Percentiles rank a stretch among this genome's conserved stretches.
Evolutionary conservation across 2,329 filamentous ascomycete genomes (phyloP).

Genomic region (Epichloe uncinata): DNA sequence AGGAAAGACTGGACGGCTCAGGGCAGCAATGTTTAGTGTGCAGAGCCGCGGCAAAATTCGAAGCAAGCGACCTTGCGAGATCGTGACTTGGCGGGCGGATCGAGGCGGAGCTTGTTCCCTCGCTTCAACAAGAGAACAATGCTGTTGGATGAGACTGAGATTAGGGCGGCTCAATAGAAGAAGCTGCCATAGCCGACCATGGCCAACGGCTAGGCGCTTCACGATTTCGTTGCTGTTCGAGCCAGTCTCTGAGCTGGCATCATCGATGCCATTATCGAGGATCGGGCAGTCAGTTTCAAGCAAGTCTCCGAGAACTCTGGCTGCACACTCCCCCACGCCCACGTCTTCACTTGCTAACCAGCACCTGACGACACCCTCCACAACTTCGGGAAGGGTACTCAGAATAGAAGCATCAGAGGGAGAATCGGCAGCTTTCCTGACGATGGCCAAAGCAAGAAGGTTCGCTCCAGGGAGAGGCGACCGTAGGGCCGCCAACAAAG

Average conservation of each 20-base stretch:
- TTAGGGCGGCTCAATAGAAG: constrained; percentile 33
- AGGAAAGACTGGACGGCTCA: constrained; percentile 24
- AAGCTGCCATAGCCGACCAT: constrained; percentile 40
- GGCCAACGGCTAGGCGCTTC: constrained; percentile 30
- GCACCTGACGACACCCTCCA: constrained; percentile 33
- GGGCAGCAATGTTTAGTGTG: constrained; percentile 28
- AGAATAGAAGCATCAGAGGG: constrained; percentile 37
- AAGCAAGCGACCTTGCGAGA: constrained; percentile 40
- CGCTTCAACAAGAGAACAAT: constrained; percentile 21
- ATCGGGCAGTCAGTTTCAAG: constrained; percentile 41
- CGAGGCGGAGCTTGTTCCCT: constrained; percentile 11
- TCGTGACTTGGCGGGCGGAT: constrained; percentile 26
- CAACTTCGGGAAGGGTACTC: constrained; percentile 32
- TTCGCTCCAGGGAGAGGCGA: constrained; percentile 43
- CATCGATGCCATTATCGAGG: constrained; percentile 9
- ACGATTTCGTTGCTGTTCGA: constrained; percentile 23
- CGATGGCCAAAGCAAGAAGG: constrained; percentile 40
- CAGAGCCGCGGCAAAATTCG: constrained; percentile 37
- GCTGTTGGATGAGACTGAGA: constrained; percentile 29
- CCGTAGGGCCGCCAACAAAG: constrained; percentile 37
- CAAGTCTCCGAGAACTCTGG: constrained; percentile 36
- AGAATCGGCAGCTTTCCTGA: constrained; percentile 39
- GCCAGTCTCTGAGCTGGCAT: not conserved
- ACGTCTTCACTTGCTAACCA: constrained; percentile 43
- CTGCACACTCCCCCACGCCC: constrained; percentile 39